These are phyloP conservation scores for Paecilomyces dactylethromorphus DNA, from an alignment of 2,329 filamentous ascomycete genomes.

Conservation along the genomic window DNA sequence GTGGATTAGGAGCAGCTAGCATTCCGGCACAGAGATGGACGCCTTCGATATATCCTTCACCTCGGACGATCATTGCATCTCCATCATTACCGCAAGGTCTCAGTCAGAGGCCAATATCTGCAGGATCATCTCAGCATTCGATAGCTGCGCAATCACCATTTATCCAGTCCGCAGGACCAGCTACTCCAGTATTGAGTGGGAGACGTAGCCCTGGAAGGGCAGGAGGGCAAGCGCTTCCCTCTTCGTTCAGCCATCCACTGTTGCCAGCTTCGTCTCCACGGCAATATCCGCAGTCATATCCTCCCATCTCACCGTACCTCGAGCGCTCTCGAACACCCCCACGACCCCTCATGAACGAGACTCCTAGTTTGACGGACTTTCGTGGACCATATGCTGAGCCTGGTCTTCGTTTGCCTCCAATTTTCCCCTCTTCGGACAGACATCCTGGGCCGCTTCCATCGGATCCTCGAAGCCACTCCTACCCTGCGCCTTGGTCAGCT, in stretches of 20 bases:
- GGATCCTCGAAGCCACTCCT: conserved; percentile 28
- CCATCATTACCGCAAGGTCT: conserved; percentile 16
- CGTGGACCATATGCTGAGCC: conserved; percentile 25
- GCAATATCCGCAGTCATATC: conserved; percentile 22
- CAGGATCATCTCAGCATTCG: conserved; percentile 19
- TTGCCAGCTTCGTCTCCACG: conserved; percentile 25
- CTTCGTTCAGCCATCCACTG: conserved; percentile 17
- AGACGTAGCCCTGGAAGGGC: conserved; percentile 13
- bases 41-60: conserved; percentile 20
- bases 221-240: conserved; percentile 21
- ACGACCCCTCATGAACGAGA: conserved; percentile 20
- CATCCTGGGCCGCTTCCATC: conserved; percentile 13
- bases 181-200: conserved; percentile 17
- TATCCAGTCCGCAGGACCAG: conserved; percentile 1
- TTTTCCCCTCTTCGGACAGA: conserved; percentile 24
- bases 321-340: conserved; percentile 16
- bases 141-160: conserved; percentile 9
- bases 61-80: conserved; percentile 20
- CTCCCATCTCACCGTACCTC: conserved; percentile 20
- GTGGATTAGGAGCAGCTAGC: conserved; percentile 14
- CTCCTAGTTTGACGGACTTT: conserved; percentile 15
- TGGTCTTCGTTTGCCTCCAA: conserved; percentile 30
- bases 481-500: conserved; percentile 19
- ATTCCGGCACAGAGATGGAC: conserved; percentile 27
- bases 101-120: conserved; percentile 25